Evolutionary conservation across 139 green algal species (phyloP), one percentile per base, ranked within the genome.

Genomic region (Pleodorina starrii): DNA sequence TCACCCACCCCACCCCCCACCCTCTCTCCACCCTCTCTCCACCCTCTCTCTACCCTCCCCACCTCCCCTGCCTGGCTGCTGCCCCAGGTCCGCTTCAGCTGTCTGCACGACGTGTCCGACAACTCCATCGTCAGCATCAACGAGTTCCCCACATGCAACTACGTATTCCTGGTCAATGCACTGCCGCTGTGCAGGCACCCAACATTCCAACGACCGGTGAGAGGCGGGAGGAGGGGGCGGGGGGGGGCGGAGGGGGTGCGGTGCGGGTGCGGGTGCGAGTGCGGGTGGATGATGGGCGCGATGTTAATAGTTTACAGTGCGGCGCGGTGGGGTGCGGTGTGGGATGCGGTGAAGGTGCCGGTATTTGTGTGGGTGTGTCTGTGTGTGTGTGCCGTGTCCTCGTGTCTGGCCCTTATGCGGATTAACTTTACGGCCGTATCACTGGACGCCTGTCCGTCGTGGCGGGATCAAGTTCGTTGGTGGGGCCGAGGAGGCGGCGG

Each of bases 91-190:
- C 93, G 94, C 9, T 98, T 95, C 86, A 92, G 89, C 1, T 98
- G 95, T 82, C 77, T 90, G 27, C 74, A 74, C 27, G 89, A 93
- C 42, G 75, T 57, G 0, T 79, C 48, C 5, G 87, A 93, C 46
- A 95, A 96, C 50, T 23, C 85, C 17, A 85, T 98, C 19, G 68
- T 90, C 5, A 91, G 88, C 21, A 88, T 98, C 51, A 93, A 94
- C 87, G 96, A 98, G 92, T 95, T 96, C 29, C 84, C 94, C 50
- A 96, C 95, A 43, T 98, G 96, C 89, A 86, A 93, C 66, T 98
- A 98, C 86, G 59, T 96, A 29, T 89, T 97, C 59, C 90, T 84
- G 16, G 86, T 98, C 0, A 57, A 91, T n/a, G 97, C 94, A 27
- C 94, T 95, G 19, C 90, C 95, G 50, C 89, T 98, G 25, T 98